Base-by-base conservation (phyloP, 345 rosid genomes). In the Angophora floribunda region DNA sequence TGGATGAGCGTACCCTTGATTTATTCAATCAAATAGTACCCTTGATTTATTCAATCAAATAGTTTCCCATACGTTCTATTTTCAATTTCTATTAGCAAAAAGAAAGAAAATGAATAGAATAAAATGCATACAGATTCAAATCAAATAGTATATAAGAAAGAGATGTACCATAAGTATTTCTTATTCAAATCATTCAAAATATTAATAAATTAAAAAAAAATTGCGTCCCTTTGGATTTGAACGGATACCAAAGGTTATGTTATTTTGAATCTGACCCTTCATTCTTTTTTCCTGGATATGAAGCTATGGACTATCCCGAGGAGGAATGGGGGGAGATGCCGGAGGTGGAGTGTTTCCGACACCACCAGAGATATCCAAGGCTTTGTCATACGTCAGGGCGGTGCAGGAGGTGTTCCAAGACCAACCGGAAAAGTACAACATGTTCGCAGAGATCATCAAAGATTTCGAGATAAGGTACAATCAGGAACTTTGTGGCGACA, bases 331-430 rank as follows among this genome's bases (percentile, higher is more conserved):
- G 51, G 92, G 89, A 44, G 90, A 70, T 0, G 93, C 93, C 8
- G 91, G 85, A 22, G 87, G 86, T 65, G 52, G 86, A 26, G 47
- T 24, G 45, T 85, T 90, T 30, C 95, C 93, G 89, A 96, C 94
- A 89, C 89, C 96, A 85, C 96, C 99, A 6, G 94, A 15, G 92
- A 92, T 52, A 98, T 55, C 28, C 30, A 2, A 95, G 90, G 99
- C 99, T 85, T 88, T 95, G 78, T 87, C 93, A 0, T 97, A 96
- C 92, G 91, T 96, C 47, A 94, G 94, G 91, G 92, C 93, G 92
- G 99, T 96, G 75, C 95, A 95, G 90, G 98, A 97, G 89, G 96
- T 92, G 96, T 95, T 97, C 92, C 96, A 93, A 87, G 96, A 96
- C 87, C 95, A 97, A 89, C 94, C 91, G 90, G 99, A 93, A 87